These are phyloP conservation scores for Solanum aculeatissimum DNA, from an alignment of 305 asterid genomes.

Conservation along the genomic window DNA sequence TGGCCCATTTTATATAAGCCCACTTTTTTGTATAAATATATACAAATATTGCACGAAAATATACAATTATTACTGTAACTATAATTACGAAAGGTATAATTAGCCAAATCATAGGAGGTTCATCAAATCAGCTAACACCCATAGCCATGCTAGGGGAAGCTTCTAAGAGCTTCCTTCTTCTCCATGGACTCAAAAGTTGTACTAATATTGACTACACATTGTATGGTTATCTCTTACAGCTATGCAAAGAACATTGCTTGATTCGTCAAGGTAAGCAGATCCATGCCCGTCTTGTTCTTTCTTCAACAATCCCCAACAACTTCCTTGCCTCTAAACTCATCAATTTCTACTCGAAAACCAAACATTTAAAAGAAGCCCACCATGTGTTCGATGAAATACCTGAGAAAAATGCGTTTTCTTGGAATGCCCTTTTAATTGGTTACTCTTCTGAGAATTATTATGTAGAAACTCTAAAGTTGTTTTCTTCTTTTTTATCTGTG, in stretches of 20 bases:
- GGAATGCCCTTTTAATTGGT: constrained; percentile 73
- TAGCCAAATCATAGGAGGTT: not conserved
- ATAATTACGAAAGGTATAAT: too few relatives aligned
- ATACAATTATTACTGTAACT: too few relatives aligned
- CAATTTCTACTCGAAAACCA: constrained; percentile 35
- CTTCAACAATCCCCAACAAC: constrained; percentile 45
- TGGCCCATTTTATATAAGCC: not conserved
- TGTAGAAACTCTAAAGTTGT: constrained; percentile 31
- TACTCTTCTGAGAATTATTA: constrained; percentile 34
- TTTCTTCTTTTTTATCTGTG: constrained; percentile 12
- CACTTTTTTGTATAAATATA: not conserved
- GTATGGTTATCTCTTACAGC: constrained; percentile 55
- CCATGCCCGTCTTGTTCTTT: constrained; percentile 52
- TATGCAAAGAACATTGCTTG: constrained; percentile 55
- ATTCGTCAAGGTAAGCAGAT: constrained; percentile 61
- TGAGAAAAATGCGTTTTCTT: constrained; percentile 52
- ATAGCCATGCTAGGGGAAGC: constrained; percentile 12
- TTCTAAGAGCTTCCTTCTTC: not conserved
- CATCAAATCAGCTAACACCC: not conserved
- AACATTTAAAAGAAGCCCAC: constrained; percentile 33
- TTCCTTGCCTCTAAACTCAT: constrained; percentile 80
- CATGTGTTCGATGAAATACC: constrained; percentile 79
- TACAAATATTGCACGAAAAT: too few relatives aligned
- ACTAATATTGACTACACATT: constrained; percentile 32
- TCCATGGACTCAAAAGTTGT: constrained; percentile 5